Percentiles rank a stretch among this genome's conserved stretches.
These are phyloP conservation scores for Hypoxylon sp. DNA, from an alignment of 2,329 filamentous ascomycete species.

Conservation along the genomic window DNA sequence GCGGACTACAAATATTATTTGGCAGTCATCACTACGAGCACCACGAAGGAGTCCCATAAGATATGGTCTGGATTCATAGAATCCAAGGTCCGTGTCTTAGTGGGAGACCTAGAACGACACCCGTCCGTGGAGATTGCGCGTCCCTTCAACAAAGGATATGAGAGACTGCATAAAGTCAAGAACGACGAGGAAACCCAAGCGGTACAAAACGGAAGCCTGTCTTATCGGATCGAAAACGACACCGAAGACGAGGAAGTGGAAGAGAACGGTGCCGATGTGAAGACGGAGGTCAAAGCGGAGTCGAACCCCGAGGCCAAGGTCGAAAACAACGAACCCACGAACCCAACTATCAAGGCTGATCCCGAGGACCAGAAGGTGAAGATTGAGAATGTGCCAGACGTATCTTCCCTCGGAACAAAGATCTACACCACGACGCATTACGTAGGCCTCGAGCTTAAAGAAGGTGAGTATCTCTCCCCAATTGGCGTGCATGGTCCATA, in stretches of 20 bases:
- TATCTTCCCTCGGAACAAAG: slow-evolving; percentile 44
- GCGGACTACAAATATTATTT: slow-evolving; percentile 95
- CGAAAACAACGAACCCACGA: slow-evolving; percentile 18
- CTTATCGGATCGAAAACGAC: slow-evolving; percentile 53
- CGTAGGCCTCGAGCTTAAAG: slow-evolving; percentile 82
- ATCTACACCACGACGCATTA: slow-evolving; percentile 95
- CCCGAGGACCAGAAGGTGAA: slow-evolving; percentile 40
- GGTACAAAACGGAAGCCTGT: slow-evolving; percentile 62
- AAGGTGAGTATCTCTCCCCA: slow-evolving; percentile 63
- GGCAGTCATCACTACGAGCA: slow-evolving; percentile 83
- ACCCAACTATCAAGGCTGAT: slow-evolving; percentile 25
- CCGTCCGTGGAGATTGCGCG: slow-evolving; percentile 83
- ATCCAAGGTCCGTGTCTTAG: slow-evolving; percentile 88
- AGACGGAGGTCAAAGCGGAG: slow-evolving; percentile 59
- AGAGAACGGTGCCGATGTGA: slow-evolving; percentile 50
- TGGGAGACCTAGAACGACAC: slow-evolving; percentile 83
- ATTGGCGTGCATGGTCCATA: too few relatives aligned
- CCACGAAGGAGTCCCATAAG: slow-evolving; percentile 82
- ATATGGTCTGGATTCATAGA: slow-evolving; percentile 92
- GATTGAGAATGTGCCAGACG: slow-evolving; percentile 37
- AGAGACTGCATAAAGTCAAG: slow-evolving; percentile 78
- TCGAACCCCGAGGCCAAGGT: slow-evolving; percentile 43
- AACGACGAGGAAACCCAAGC: slow-evolving; percentile 60
- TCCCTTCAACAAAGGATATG: slow-evolving; percentile 92
- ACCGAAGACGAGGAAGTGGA: slow-evolving; percentile 42